Percentiles rank a stretch among this genome's conserved stretches.
Conservation (phyloP, 228 moss, liverwort and hornwort species). For the Sphagnum magellanicum region DNA sequence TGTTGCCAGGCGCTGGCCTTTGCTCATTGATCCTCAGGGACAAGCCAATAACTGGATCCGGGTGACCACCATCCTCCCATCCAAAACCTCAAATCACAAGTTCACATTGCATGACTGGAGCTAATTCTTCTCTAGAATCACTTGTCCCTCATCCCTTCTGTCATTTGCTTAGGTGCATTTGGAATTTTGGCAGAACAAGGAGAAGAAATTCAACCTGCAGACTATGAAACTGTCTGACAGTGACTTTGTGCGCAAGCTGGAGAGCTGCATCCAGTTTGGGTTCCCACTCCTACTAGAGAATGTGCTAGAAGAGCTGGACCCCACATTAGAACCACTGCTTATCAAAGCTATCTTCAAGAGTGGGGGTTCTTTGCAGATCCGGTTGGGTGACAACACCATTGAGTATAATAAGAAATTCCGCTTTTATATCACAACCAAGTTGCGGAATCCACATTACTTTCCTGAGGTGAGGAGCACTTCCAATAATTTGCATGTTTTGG, state of each 20-base stretch:
- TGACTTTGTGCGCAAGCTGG: conserved; percentile 80
- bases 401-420: conserved; percentile 79
- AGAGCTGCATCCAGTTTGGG: conserved; percentile 73
- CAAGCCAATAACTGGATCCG: conserved; percentile 61
- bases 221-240: conserved; percentile 71
- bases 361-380: conserved; percentile 58
- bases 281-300: conserved; percentile 77
- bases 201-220: conserved; percentile 62
- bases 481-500: neutral
- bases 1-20: conserved; percentile 38
- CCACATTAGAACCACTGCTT: conserved; percentile 62
- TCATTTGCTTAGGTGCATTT: too few relatives aligned
- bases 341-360: conserved; percentile 60
- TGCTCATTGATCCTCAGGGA: conserved; percentile 48
- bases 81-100: neutral
- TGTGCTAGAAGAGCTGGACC: conserved; percentile 79
- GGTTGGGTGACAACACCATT: conserved; percentile 66
- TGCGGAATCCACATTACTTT: conserved; percentile 79
- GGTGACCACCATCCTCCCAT: conserved; percentile 7
- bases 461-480: conserved; percentile 48
- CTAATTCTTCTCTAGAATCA: too few relatives aligned
- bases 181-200: conserved; percentile 46
- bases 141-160: too few relatives aligned
- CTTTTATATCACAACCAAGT: conserved; percentile 80
- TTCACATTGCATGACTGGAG: too few relatives aligned